Conservation (phyloP, 495 filamentous ascomycete species). For the Penicillium malachiteum region DNA sequence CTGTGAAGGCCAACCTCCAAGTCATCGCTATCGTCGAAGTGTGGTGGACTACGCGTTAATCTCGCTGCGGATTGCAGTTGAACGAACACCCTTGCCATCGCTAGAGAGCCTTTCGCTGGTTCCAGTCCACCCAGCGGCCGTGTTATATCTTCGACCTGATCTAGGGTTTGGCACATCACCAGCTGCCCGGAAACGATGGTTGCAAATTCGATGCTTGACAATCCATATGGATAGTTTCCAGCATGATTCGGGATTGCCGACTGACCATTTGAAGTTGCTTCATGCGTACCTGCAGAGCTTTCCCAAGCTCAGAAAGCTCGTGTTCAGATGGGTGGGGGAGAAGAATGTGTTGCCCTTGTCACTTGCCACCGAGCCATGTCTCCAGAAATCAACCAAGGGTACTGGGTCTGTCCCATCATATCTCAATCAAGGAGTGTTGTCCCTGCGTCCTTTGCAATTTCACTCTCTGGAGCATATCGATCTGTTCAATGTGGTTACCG, state of each 20-base stretch:
- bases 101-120: slow-evolving; percentile 64
- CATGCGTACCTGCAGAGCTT: slow-evolving; percentile 70
- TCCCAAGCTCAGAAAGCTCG: slow-evolving; percentile 59
- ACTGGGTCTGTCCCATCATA: neutral
- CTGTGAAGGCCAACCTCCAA: slow-evolving; percentile 66
- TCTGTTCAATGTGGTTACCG: slow-evolving; percentile 64
- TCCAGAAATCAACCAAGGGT: slow-evolving; percentile 47
- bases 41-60: slow-evolving; percentile 82
- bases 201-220: slow-evolving; percentile 65
- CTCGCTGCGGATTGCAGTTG: slow-evolving; percentile 72
- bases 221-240: slow-evolving; percentile 67
- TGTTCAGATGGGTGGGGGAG: slow-evolving; percentile 68
- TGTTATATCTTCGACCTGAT: slow-evolving; percentile 66
- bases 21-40: slow-evolving; percentile 67
- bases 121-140: slow-evolving; percentile 64
- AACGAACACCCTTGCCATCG: slow-evolving; percentile 58
- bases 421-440: slow-evolving; percentile 15
- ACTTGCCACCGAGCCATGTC: slow-evolving; percentile 59
- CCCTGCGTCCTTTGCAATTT: slow-evolving; percentile 53
- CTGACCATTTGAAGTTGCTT: slow-evolving; percentile 73
- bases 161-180: slow-evolving; percentile 67
- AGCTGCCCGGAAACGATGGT: slow-evolving; percentile 63
- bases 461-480: slow-evolving; percentile 59
- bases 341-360: slow-evolving; percentile 67
- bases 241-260: slow-evolving; percentile 49